Evolutionary conservation across 192 early-diverging fungal genomes (phyloP), one percentile per base, ranked within the genome.

Genomic region (Geosiphon pyriformis): DNA sequence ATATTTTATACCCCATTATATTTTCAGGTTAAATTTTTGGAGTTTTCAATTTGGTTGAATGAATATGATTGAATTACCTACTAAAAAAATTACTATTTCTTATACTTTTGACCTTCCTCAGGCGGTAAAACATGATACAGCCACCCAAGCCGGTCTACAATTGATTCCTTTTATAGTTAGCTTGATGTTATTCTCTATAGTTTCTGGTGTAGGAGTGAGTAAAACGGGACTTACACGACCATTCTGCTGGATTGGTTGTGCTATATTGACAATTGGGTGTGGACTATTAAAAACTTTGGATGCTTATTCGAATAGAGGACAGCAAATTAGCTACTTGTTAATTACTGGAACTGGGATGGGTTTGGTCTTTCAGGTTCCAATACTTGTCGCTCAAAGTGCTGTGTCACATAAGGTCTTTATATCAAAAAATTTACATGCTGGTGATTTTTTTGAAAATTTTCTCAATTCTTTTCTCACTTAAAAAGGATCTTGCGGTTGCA

Each of bases 1-100:
- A 82, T 88, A 17, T 93, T 85, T 72, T 95, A 92, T 72, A 66
- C 88, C 20, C 86, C 90, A 27, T 69, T 86, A 37, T 94, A 88
- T 74, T 93, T 94, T 72, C 86, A 93, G 70, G 79, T 96, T 54
- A n/a, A n/a, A n/a, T n/a, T n/a, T n/a, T n/a, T n/a, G n/a, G n/a
- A n/a, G n/a, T n/a, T n/a, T n/a, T n/a, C n/a, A n/a, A n/a, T n/a
- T n/a, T n/a, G n/a, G n/a, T n/a, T n/a, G n/a, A n/a, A n/a, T n/a
- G n/a, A n/a, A n/a, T n/a, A n/a, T n/a, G n/a, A n/a, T n/a, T n/a
- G n/a, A n/a, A n/a, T n/a, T n/a, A n/a, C n/a, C n/a, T n/a, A n/a
- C n/a, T n/a, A n/a, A n/a, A n/a, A n/a, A n/a, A n/a, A n/a, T n/a
- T n/a, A n/a, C n/a, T n/a, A n/a, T n/a, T n/a, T n/a, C n/a, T n/a